Percentiles rank a stretch among this genome's conserved stretches.
Conservation (phyloP, 2,329 filamentous ascomycete genomes). For the Akanthomyces lecanii region DNA sequence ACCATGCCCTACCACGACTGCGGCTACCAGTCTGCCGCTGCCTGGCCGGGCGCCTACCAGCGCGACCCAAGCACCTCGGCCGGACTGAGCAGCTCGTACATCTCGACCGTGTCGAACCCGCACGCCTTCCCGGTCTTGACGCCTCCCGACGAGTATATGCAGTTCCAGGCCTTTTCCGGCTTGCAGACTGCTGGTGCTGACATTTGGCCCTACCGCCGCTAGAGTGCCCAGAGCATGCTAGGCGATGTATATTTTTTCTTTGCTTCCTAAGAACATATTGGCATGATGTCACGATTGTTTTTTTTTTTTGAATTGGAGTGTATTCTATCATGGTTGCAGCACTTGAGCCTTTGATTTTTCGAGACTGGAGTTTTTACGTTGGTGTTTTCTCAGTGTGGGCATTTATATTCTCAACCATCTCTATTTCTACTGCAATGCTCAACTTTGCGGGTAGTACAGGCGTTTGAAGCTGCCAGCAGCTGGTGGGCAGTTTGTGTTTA, state of each 20-base stretch:
- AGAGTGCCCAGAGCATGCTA: background rate
- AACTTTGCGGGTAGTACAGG: background rate
- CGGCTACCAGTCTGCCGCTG: background rate
- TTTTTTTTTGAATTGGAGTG: background rate
- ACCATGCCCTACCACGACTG: conserved; percentile 12
- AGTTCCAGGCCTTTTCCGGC: conserved; percentile 7
- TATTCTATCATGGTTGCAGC: background rate
- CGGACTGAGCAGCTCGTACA: conserved; percentile 1
- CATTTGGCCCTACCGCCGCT: conserved; percentile 17
- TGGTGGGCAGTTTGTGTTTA: background rate
- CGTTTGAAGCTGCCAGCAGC: background rate
- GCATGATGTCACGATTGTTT: background rate
- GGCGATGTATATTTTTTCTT: background rate
- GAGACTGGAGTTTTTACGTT: background rate
- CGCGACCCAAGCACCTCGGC: background rate
- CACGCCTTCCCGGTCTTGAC: conserved; percentile 10
- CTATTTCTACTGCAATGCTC: background rate
- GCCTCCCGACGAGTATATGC: conserved; percentile 15
- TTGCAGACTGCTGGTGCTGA: conserved; percentile 5
- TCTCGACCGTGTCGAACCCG: conserved; percentile 8
- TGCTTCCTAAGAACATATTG: background rate
- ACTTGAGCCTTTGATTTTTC: background rate
- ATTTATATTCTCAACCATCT: background rate
- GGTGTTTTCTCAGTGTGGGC: background rate
- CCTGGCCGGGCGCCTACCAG: conserved; percentile 6